These are phyloP conservation scores for Fusarium annulatum DNA, from an alignment of 2,329 filamentous ascomycete genomes.

Conservation along the genomic window DNA sequence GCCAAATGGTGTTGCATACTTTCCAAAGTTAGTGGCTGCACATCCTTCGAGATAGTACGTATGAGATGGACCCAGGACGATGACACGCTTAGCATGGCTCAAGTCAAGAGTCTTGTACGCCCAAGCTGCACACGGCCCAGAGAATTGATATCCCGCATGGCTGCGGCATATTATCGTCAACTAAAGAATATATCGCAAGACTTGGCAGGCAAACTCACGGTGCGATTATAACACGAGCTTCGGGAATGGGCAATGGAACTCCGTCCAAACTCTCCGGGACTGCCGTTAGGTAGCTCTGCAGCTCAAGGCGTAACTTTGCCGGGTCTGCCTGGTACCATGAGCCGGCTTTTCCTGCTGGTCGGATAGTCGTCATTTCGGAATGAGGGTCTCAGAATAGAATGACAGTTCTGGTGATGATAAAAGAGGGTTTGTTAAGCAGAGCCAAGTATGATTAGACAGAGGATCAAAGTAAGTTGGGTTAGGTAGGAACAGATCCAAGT, in stretches of 20 bases:
- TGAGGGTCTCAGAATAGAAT: too few relatives aligned
- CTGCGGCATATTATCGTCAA: constrained; percentile 57
- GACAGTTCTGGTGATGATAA: too few relatives aligned
- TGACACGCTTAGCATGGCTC: constrained; percentile 83
- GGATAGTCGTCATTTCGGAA: constrained; percentile 30
- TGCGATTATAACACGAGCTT: constrained; percentile 88
- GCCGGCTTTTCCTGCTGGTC: constrained; percentile 75
- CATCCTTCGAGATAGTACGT: constrained; percentile 82
- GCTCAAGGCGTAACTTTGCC: constrained; percentile 70
- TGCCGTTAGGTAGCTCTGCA: constrained; percentile 78
- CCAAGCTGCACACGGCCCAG: constrained; percentile 91
- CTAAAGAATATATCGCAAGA: accelerated
- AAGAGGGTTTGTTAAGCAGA: too few relatives aligned
- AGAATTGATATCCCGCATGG: constrained; percentile 94
- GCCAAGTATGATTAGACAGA: too few relatives aligned
- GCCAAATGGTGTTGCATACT: constrained; percentile 81
- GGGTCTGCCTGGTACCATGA: constrained; percentile 83
- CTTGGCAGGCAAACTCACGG: constrained; percentile 71
- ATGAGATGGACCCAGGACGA: constrained; percentile 93
- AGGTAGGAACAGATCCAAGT: too few relatives aligned
- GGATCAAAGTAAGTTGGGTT: too few relatives aligned
- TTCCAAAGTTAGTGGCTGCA: constrained; percentile 67
- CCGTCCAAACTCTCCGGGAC: constrained; percentile 76
- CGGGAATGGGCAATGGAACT: constrained; percentile 70
- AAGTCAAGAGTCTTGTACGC: constrained; percentile 92